Conservation (phyloP, 805 yeast genomes). For the Phaffomyces thermotolerans region DNA sequence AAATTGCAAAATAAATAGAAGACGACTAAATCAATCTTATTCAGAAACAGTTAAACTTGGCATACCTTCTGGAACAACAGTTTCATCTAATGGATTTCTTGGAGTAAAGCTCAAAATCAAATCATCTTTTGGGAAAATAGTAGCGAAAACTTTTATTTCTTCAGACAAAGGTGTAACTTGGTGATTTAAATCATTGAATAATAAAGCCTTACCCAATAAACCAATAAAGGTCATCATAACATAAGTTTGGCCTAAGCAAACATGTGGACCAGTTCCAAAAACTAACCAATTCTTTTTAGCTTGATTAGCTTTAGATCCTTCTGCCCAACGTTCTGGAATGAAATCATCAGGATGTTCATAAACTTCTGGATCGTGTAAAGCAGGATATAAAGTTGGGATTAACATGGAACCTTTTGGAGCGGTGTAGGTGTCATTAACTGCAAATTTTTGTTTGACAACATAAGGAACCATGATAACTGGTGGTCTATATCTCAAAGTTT, state of each 20-base stretch:
- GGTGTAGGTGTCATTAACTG: conserved; percentile 73
- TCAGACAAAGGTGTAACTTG: conserved; percentile 79
- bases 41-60: conserved; percentile 5
- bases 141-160: conserved; percentile 92
- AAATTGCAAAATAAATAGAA: conserved; percentile 1
- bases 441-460: conserved; percentile 80
- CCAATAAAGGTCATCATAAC: conserved; percentile 87
- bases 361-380: conserved; percentile 95
- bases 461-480: conserved; percentile 98
- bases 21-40: neutral
- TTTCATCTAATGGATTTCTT: conserved; percentile 43
- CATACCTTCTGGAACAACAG: conserved; percentile 8
- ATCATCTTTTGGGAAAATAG: conserved; percentile 97
- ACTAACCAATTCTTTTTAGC: conserved; percentile 91
- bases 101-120: conserved; percentile 66
- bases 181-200: conserved; percentile 77
- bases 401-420: conserved; percentile 98
- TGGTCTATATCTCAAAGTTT: conserved; percentile 89
- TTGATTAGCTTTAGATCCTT: conserved; percentile 66
- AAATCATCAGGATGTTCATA: conserved; percentile 92
- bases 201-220: conserved; percentile 82
- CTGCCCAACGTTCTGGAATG: conserved; percentile 92
- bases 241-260: conserved; percentile 90
- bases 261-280: conserved; percentile 96
- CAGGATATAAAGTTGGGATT: conserved; percentile 91